Evolutionary conservation across 805 yeast species (phyloP).

Genomic region (Danielia reshetovae): DNA sequence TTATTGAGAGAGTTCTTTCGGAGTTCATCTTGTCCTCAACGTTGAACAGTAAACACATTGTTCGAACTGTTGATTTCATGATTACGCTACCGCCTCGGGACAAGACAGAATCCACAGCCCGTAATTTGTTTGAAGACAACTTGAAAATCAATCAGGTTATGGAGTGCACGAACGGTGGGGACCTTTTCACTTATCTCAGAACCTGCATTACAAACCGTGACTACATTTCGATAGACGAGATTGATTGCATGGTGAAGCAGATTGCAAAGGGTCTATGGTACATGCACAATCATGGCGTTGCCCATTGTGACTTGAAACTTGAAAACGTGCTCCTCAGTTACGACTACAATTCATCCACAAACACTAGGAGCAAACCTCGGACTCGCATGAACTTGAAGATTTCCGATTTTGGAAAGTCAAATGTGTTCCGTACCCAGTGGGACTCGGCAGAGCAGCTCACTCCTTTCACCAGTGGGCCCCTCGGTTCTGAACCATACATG

Average conservation of each 20-base stretch:
- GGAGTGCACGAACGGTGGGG: conserved; percentile 37
- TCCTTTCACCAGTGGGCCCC: conserved; percentile 62
- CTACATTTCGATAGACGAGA: conserved; percentile 45
- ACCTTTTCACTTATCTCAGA: conserved; percentile 29
- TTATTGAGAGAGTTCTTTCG: conserved; percentile 72
- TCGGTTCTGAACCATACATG: conserved; percentile 89
- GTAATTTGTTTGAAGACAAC: conserved; percentile 1
- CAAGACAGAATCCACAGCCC: not conserved
- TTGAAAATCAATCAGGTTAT: conserved; percentile 31
- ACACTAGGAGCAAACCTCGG: conserved; percentile 2
- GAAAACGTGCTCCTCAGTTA: conserved; percentile 65
- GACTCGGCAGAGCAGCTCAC: conserved; percentile 43
- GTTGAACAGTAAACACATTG: conserved; percentile 71
- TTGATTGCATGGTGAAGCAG: conserved; percentile 89
- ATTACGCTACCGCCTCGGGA: conserved; percentile 18
- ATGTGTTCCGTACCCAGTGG: conserved; percentile 89
- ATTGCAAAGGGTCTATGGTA: conserved; percentile 75
- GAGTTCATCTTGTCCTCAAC: conserved; percentile 87
- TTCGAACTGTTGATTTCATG: conserved; percentile 76
- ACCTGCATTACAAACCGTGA: conserved; percentile 8
- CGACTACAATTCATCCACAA: conserved; percentile 52
- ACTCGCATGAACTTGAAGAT: conserved; percentile 23
- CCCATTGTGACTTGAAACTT: conserved; percentile 90
- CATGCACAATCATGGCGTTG: conserved; percentile 88
- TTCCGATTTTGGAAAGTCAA: conserved; percentile 87